phyloP scores from a whole-genome alignment of 192 early-diverging fungal genomes.

The Mortierella alpina region DNA sequence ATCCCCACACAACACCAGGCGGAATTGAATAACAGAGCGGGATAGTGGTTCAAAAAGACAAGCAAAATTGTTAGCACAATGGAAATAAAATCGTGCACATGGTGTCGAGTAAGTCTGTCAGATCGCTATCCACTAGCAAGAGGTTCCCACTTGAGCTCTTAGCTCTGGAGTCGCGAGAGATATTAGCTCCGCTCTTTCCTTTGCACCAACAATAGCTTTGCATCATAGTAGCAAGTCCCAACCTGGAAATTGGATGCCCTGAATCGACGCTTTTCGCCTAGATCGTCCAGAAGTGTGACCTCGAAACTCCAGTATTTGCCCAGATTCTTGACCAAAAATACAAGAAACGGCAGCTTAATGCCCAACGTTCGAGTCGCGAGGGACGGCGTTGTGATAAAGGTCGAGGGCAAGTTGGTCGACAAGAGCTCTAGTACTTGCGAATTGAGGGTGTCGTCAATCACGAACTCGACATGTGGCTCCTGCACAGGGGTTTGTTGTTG shows the following conservation, averaged over 20 bases:
- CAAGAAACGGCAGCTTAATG: constrained; percentile 90
- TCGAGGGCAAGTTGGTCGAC: constrained; percentile 81
- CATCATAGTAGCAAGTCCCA: constrained; percentile 10
- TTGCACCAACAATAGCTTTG: neutral
- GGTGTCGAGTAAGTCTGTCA: no score
- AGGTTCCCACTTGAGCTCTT: no score
- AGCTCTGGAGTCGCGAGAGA: neutral
- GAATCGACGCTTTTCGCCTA: constrained; percentile 81
- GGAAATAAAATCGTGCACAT: no score
- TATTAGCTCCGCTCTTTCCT: neutral
- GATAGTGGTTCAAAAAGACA: neutral
- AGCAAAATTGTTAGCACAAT: neutral
- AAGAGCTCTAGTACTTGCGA: constrained; percentile 85
- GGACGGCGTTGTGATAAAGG: constrained; percentile 91
- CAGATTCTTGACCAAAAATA: constrained; percentile 89
- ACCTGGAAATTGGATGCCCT: constrained; percentile 94
- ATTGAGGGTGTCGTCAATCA: constrained; percentile 85
- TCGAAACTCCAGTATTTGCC: constrained; percentile 95
- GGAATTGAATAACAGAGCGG: constrained; percentile 1
- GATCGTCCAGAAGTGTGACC: constrained; percentile 89
- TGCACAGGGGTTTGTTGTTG: constrained; percentile 14
- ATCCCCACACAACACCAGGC: neutral
- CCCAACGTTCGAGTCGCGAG: constrained; percentile 81
- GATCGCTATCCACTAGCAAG: no score
- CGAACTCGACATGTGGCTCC: constrained; percentile 78